Conservation (phyloP, 768 basidiomycete species). For the Auriscalpium vulgare region DNA sequence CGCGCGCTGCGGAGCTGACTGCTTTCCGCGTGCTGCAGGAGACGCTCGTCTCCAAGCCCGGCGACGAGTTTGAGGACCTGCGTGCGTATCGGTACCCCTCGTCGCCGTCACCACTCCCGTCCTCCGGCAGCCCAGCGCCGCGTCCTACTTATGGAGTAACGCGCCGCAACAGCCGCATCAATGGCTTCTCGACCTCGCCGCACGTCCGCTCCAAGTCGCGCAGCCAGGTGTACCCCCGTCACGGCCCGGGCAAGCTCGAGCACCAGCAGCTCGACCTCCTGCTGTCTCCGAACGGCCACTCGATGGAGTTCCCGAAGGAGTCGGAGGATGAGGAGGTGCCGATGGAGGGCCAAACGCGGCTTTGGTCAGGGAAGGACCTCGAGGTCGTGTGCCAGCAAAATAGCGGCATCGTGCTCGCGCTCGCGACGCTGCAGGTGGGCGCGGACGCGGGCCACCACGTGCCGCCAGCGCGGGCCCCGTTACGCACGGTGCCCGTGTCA, state of each 20-base stretch:
- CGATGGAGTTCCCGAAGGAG: constrained; percentile 13
- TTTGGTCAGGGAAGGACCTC: constrained; percentile 80
- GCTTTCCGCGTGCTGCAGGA: constrained; percentile 83
- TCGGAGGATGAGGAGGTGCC: constrained; percentile 23
- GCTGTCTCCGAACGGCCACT: constrained; percentile 7
- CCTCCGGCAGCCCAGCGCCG: constrained; percentile 20
- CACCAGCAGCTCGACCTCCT: constrained; percentile 35
- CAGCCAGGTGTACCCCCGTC: constrained; percentile 58
- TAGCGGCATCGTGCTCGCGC: constrained; percentile 70
- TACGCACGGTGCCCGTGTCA: neutral
- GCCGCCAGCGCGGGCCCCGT: neutral
- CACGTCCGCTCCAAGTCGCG: constrained; percentile 63
- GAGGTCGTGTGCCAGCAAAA: constrained; percentile 85
- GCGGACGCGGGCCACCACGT: constrained; percentile 22
- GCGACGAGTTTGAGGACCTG: constrained; percentile 7
- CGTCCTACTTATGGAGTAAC: constrained; percentile 1
- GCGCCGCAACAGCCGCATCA: constrained; percentile 10
- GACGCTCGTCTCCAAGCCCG: constrained; percentile 49
- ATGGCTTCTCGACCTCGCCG: constrained; percentile 10
- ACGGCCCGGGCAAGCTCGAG: constrained; percentile 59
- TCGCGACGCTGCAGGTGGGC: constrained; percentile 54
- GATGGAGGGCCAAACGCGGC: constrained; percentile 34
- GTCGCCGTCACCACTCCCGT: constrained; percentile 18
- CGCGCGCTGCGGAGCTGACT: constrained; percentile 63
- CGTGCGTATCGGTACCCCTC: neutral